Base-by-base conservation (phyloP, 305 asterid species). In the Solanum aculeatissimum region DNA sequence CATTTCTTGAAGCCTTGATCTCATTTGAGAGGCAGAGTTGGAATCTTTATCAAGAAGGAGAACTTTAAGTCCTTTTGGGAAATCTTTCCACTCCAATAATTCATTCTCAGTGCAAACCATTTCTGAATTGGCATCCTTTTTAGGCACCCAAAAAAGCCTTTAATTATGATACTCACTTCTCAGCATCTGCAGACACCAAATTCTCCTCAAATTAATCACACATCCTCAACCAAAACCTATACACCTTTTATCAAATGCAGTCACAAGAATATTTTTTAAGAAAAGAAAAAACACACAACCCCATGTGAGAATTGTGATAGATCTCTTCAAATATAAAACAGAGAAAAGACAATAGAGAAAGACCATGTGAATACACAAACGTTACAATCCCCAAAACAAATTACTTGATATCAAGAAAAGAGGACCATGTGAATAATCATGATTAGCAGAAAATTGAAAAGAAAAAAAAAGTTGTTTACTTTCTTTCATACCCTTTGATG, bases 41-140 rank as follows among this genome's bases (percentile, higher is more conserved):
- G 14, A 57, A 47, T 89, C 91, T 32, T 83, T 65, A 35, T 87
- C 89, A 45, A 78, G 49, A 53, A 91, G 90, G 11, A 91, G 91
- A 68, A 91, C 93, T 35, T 71, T 85, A 86, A 91, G 91, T 66
- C 93, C 93, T 84, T 89, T 91, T 2, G 93, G 93, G 82, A 91
- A 91, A 88, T 91, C 91, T 65, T 88, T 88, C 93, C 91, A 91
- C n/a, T 79, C 90, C 90, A 86, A 79, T 38, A 91, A 83, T 84
- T 88, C 89, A 68, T 91, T 88, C 80, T 88, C 89, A 83, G 91
- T 89, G 89, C 89, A 91, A 80, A 89, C 89, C 93, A 91, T 91
- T 69, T 87, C 89, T 88, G 86, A 84, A 68, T 86, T 87, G 88
- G 93, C 93, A 91, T 91, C 86, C 81, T 89, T 85, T 84, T 88